These are phyloP conservation scores for Uncinocarpus reesii DNA, from an alignment of 2,329 filamentous ascomycete species.

Conservation along the genomic window DNA sequence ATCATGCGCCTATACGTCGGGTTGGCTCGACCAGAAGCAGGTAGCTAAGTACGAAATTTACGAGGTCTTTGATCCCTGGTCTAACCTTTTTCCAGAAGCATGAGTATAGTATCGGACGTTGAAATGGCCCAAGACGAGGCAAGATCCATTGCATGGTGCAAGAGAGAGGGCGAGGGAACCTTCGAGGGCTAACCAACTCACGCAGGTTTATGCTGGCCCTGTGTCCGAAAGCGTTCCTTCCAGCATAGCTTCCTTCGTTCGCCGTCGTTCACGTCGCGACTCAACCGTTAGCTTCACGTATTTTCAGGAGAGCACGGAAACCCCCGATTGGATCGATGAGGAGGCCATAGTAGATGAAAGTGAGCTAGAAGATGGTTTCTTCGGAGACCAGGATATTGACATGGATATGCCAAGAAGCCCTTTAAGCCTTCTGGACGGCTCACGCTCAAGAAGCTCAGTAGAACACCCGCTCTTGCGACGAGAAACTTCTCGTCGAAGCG, in stretches of 20 bases:
- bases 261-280: slow-evolving; percentile 68
- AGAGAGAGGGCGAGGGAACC: too few relatives aligned
- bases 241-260: slow-evolving; percentile 81
- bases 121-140: slow-evolving; percentile 98
- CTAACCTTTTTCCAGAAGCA: slow-evolving; percentile 11
- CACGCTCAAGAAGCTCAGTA: slow-evolving; percentile 36
- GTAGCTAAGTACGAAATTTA: slow-evolving; percentile 19
- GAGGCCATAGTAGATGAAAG: slow-evolving; percentile 35
- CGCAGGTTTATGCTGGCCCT: slow-evolving; percentile 72
- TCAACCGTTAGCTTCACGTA: slow-evolving; percentile 85
- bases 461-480: slow-evolving; percentile 58
- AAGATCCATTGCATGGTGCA: slow-evolving; percentile 20
- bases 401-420: slow-evolving; percentile 9
- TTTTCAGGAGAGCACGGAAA: slow-evolving; percentile 63
- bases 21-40: slow-evolving; percentile 32
- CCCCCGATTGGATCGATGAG: slow-evolving; percentile 42
- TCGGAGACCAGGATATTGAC: slow-evolving; percentile 25
- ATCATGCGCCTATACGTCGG: slow-evolving; percentile 9
- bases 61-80: neutral
- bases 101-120: slow-evolving; percentile 82
- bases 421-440: slow-evolving; percentile 14
- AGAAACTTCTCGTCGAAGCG: slow-evolving; percentile 49
- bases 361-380: slow-evolving; percentile 25
- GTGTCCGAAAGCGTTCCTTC: slow-evolving; percentile 93
- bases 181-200: slow-evolving; percentile 1